These are phyloP conservation scores for Trichothecium roseum DNA, from an alignment of 2,329 filamentous ascomycete genomes.

Conservation along the genomic window DNA sequence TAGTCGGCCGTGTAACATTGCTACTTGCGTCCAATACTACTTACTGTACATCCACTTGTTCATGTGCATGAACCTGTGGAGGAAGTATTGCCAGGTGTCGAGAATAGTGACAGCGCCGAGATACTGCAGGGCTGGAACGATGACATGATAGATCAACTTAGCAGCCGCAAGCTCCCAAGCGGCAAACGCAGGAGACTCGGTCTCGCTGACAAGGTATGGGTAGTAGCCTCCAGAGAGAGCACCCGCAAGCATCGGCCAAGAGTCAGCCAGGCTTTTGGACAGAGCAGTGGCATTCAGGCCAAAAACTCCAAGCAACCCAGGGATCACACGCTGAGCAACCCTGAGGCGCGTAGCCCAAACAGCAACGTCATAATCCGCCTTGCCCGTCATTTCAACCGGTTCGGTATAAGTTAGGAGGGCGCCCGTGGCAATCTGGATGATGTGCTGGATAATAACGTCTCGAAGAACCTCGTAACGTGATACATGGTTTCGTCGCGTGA, in stretches of 20 bases:
- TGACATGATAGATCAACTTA: constrained; percentile 67
- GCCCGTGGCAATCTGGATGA: constrained; percentile 72
- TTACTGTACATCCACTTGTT: constrained; percentile 95
- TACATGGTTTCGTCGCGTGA: constrained; percentile 78
- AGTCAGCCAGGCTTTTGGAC: constrained; percentile 61
- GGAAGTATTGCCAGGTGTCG: constrained; percentile 97
- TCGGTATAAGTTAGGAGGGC: constrained; percentile 61
- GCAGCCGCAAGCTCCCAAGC: constrained; percentile 70
- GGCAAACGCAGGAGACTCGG: constrained; percentile 64
- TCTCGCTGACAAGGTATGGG: constrained; percentile 53
- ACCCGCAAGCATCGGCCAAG: constrained; percentile 65
- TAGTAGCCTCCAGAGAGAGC: constrained; percentile 74
- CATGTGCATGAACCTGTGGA: constrained; percentile 92
- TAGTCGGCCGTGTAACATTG: background rate
- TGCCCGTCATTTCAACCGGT: constrained; percentile 61
- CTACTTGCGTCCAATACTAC: constrained; percentile 20
- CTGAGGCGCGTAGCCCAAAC: constrained; percentile 82
- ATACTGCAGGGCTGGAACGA: constrained; percentile 72
- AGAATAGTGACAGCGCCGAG: constrained; percentile 63
- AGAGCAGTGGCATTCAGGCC: constrained; percentile 69
- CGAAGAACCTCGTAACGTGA: constrained; percentile 75
- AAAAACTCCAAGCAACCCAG: constrained; percentile 55
- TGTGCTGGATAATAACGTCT: constrained; percentile 85
- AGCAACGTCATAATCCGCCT: constrained; percentile 75
- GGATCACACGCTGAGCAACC: constrained; percentile 68